phyloP scores from a whole-genome alignment of 1,284 basidiomycete genomes.

The Rugiboletus extremiorientalis region DNA sequence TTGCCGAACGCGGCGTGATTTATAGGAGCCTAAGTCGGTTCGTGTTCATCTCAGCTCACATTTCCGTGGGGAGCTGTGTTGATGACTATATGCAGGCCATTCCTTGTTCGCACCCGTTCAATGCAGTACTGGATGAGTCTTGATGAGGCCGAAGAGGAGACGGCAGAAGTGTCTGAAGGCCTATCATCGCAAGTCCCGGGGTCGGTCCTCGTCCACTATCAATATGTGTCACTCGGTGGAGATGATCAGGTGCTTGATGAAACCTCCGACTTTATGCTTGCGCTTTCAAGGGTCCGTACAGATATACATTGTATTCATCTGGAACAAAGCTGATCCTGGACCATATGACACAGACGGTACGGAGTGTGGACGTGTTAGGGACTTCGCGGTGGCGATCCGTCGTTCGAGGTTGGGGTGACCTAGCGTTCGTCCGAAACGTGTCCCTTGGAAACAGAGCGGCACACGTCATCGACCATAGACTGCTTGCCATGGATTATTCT shows the following conservation, averaged over 20 bases:
- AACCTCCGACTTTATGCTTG: too few relatives aligned
- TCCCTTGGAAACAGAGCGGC: not conserved
- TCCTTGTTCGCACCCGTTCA: not conserved
- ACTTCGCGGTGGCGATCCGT: constrained; percentile 1
- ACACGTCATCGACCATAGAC: constrained; percentile 4
- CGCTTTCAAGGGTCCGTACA: constrained; percentile 11
- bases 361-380: not conserved
- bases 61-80: not conserved
- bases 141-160: not conserved
- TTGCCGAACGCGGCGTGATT: constrained; percentile 1
- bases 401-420: constrained; percentile 2
- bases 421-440: not conserved
- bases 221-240: not conserved
- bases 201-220: not conserved
- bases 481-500: not conserved
- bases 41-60: not conserved
- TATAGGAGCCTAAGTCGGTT: constrained; percentile 14
- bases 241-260: too few relatives aligned
- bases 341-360: not conserved
- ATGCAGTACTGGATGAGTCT: not conserved
- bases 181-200: not conserved
- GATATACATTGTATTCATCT: not conserved
- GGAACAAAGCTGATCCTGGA: constrained; percentile 1
- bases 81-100: constrained; percentile 5
- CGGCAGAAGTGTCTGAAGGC: not conserved